Evolutionary conservation across 148 eudicot species (phyloP), one percentile per base, ranked within the genome.

Genomic region (Spergularia marina): DNA sequence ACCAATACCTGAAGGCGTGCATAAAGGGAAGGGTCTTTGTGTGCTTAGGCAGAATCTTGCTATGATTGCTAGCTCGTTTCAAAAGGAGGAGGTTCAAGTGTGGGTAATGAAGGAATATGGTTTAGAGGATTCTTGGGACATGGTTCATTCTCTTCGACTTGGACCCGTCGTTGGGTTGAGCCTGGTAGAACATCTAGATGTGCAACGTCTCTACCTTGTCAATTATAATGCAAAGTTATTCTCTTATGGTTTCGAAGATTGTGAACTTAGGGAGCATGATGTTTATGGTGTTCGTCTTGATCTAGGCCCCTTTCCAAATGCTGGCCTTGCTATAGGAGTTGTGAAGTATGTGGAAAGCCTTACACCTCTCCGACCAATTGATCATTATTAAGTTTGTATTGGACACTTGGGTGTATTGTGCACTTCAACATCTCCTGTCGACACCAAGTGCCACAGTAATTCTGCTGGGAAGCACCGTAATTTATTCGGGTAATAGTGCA

Each of bases 21-120:
- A 39, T 12, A 4, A 3, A 6, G 6, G 1, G 47, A 15, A 40
- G 23, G 57, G 75, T 72, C 36, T 72, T 72, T 57, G 53, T 25
- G 54, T 72, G 65, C 34, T 72, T 56, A 39, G 47, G 51, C 13
- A 40, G 47, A 40, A 49, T 21, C 51, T 72, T 57, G 53, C 65
- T 57, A 12, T 72, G 34, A 11, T 72, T 41, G 34, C 52, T 1
- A 18, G 10, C 51, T 39, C 6, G 1, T 1, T 5, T 13, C n/a
- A 56, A 0, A 36, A 0, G 47, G 12, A 54, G 47, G 21, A 18
- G 9, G 16, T n/a, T 10, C 18, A 72, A 49, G n/a, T 72, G 12
- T 72, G 75, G 65, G 16, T 58, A 17, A 72, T 72, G 75, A 72
- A 34, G 53, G 54, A 57, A 47, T 72, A 72, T 20, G 75, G 66